phyloP scores from a whole-genome alignment of 345 rosid genomes.

The Erucastrum elatum region DNA sequence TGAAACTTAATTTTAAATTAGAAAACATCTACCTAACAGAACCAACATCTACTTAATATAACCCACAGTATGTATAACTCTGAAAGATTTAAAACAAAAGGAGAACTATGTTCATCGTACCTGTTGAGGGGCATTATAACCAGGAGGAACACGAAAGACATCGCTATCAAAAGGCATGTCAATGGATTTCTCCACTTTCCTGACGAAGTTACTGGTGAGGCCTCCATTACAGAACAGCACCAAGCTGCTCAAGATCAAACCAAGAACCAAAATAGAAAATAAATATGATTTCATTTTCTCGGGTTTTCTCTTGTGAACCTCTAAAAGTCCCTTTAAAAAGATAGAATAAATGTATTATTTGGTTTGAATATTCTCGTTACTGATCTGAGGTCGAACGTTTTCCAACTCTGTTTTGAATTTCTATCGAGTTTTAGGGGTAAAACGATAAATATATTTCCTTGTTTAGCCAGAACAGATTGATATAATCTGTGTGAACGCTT shows the following conservation, averaged over 20 bases:
- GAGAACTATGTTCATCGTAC: conserved; percentile 21
- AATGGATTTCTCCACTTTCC: conserved; percentile 49
- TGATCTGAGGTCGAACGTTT: background rate
- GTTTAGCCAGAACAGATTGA: background rate
- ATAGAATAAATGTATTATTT: background rate
- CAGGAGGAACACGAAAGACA: conserved; percentile 64
- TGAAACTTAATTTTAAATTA: too few relatives aligned
- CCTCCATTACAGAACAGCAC: conserved; percentile 62
- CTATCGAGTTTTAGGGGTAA: background rate
- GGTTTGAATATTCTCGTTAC: background rate
- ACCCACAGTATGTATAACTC: background rate
- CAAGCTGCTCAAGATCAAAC: conserved; percentile 44
- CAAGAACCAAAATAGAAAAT: conserved; percentile 27
- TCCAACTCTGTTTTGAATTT: conserved; percentile 4
- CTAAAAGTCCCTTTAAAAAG: background rate
- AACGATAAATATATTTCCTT: background rate
- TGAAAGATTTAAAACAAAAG: background rate
- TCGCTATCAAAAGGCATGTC: conserved; percentile 84
- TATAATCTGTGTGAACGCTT: background rate
- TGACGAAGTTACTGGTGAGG: conserved; percentile 57
- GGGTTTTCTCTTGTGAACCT: background rate
- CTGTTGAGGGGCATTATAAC: conserved; percentile 93
- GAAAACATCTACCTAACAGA: too few relatives aligned
- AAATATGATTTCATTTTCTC: conserved; percentile 27
- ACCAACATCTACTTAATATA: too few relatives aligned